Percentiles rank a stretch among this genome's conserved stretches.
Conservation (phyloP, 2,329 filamentous ascomycete genomes). For the Claviceps pazoutovae region DNA sequence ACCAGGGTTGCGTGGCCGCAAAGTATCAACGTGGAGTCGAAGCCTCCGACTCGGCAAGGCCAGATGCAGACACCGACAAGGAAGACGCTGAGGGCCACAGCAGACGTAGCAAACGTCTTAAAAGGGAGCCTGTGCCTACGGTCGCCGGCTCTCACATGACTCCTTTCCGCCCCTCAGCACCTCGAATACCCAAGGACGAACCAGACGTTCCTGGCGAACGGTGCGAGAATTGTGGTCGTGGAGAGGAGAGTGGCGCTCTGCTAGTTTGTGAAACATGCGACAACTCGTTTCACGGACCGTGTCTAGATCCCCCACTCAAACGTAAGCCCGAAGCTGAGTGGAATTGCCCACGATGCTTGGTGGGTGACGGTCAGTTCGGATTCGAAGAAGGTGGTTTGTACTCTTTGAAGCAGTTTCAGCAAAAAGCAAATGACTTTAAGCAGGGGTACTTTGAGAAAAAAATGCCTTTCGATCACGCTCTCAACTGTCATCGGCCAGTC, state of each 20-base stretch:
- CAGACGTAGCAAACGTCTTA: constrained; percentile 81
- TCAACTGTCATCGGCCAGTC: constrained; percentile 67
- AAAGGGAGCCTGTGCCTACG: constrained; percentile 66
- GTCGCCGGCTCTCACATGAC: constrained; percentile 97
- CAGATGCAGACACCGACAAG: constrained; percentile 32
- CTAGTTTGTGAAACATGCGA: constrained; percentile 88
- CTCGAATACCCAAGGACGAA: constrained; percentile 46
- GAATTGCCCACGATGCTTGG: constrained; percentile 90
- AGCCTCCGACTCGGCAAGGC: constrained; percentile 29
- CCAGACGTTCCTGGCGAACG: constrained; percentile 38
- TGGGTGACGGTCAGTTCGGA: constrained; percentile 91
- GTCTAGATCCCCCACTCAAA: constrained; percentile 74
- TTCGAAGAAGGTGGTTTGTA: constrained; percentile 96
- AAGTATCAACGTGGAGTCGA: constrained; percentile 61
- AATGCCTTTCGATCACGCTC: constrained; percentile 73
- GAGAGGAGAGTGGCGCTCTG: constrained; percentile 56
- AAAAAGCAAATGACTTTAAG: constrained; percentile 91
- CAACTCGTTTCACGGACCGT: constrained; percentile 70
- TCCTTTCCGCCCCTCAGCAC: constrained; percentile 70
- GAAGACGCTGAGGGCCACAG: constrained; percentile 53
- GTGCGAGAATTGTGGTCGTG: constrained; percentile 77
- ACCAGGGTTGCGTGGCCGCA: constrained; percentile 41
- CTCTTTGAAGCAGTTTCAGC: constrained; percentile 88
- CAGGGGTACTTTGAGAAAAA: constrained; percentile 84
- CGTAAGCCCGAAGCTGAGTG: constrained; percentile 72